Base-by-base conservation (phyloP, 441 rosid genomes). In the Eutrema salsugineum region DNA sequence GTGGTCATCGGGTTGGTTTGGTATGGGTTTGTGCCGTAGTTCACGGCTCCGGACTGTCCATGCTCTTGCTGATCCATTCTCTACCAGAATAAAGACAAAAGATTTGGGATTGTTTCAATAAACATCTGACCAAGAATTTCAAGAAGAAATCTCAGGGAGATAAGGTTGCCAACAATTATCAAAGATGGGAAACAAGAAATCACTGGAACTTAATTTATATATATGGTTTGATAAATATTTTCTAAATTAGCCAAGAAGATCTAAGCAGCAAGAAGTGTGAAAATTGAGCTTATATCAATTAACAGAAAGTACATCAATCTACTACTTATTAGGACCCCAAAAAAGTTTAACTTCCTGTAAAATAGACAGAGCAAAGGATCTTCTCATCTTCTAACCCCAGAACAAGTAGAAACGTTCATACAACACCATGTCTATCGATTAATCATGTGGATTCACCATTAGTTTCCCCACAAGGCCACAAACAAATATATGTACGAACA, bases 41-140 rank as follows among this genome's bases (percentile, higher is more conserved):
- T 75, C 71, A 88, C 56, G 55, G 84, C 94, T 63, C 83, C 87
- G 48, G 90, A 80, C 57, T 89, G 97, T 56, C 91, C 88, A 66
- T 89, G 89, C 66, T 90, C 97, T 83, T 86, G 96, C 67, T 84
- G 94, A 71, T 89, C 97, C 97, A 91, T 93, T 74, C 68, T 78
- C 70, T 77, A 70, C 53, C 35, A 74, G 33, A 48, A 56, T 36
- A 44, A 63, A 60, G 40, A 39, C 11, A 67, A 44, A 33, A 4
- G 24, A 56, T 4, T 49, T 36, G 15, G 11, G 27, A 39, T 9
- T 55, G 16, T n/a, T 48, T 40, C 11, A 27, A 47, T 17, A 57
- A 65, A 40, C 35, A 36, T 64, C 35, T 16, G 33, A 66, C 42
- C 33, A 36, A 36, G 3, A 54, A 53, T n/a, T 50, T 7, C 0